Conservation (phyloP, 75 land plant species). For the Larix kaempferi region DNA sequence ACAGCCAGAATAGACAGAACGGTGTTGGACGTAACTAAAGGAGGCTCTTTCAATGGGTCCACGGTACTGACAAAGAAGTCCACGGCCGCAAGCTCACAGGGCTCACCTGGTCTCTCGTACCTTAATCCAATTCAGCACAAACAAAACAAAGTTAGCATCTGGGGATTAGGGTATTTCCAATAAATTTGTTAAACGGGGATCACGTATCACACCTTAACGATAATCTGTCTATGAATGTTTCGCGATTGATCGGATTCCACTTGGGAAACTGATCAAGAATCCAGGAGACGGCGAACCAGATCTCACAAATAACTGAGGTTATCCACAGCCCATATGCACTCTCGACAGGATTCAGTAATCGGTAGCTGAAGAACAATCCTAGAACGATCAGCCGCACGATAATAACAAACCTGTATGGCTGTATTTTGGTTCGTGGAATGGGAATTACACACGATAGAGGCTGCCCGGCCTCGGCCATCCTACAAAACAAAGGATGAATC, state of each 20-base stretch:
- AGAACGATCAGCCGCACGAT: constrained; percentile 30
- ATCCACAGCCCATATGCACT: constrained; percentile 86
- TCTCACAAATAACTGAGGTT: constrained; percentile 90
- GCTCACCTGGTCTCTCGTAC: constrained; percentile 58
- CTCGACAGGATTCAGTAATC: constrained; percentile 80
- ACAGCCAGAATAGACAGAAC: constrained; percentile 62
- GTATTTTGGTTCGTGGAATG: constrained; percentile 24
- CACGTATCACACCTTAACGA: background rate
- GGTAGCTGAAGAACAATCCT: constrained; percentile 25
- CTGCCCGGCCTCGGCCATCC: constrained; percentile 71
- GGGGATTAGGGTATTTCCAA: background rate
- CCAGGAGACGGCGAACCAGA: constrained; percentile 99
- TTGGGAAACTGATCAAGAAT: constrained; percentile 98
- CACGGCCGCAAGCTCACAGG: constrained; percentile 46
- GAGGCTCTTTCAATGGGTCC: constrained; percentile 73
- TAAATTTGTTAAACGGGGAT: no score
- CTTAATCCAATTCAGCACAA: constrained; percentile 3
- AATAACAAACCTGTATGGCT: constrained; percentile 33
- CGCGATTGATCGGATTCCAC: constrained; percentile 84
- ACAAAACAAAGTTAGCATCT: no score
- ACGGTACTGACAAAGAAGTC: constrained; percentile 70
- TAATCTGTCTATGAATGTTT: constrained; percentile 58
- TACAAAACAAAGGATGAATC: constrained; percentile 15
- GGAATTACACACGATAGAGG: constrained; percentile 33
- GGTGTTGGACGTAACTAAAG: constrained; percentile 65